A percentile compares a stretch with the other conserved stretches of the same genome.
phyloP scores from a whole-genome alignment of 441 rosid species.

The Eutrema salsugineum region DNA sequence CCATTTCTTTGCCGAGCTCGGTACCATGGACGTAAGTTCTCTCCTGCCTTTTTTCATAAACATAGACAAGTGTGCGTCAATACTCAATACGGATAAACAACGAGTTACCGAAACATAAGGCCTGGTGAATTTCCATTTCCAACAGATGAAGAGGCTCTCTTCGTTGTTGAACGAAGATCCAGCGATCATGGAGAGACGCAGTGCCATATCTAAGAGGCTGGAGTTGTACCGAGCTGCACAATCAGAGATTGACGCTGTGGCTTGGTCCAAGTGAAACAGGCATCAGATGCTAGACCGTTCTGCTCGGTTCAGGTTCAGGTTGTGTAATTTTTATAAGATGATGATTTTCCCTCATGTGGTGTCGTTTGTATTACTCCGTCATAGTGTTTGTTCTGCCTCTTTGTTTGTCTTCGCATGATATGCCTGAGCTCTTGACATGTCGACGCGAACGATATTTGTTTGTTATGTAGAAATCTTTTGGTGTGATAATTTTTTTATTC shows the following conservation, averaged over 20 bases:
- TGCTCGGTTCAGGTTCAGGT: neutral
- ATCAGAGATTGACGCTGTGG: constrained; percentile 79
- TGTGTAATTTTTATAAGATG: constrained; percentile 2
- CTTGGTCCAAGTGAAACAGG: constrained; percentile 78
- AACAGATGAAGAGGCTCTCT: constrained; percentile 80
- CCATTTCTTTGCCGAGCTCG: constrained; percentile 86
- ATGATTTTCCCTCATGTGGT: neutral
- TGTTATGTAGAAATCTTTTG: neutral
- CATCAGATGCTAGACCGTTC: neutral
- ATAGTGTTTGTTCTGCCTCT: neutral
- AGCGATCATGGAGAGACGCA: constrained; percentile 88
- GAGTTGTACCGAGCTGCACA: constrained; percentile 91
- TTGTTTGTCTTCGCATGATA: neutral
- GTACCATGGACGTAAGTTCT: constrained; percentile 76
- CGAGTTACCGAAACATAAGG: neutral
- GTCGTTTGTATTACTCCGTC: neutral
- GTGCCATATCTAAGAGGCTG: constrained; percentile 73
- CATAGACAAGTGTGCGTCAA: neutral
- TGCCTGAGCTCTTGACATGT: neutral
- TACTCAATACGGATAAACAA: neutral
- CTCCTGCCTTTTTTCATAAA: neutral
- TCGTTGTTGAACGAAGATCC: constrained; percentile 91
- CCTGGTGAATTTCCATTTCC: neutral
- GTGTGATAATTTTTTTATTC: neutral
- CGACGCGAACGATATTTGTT: neutral